These are phyloP conservation scores for Lasiodiplodia gonubiensis DNA, from an alignment of 2,329 filamentous ascomycete genomes.

Conservation along the genomic window DNA sequence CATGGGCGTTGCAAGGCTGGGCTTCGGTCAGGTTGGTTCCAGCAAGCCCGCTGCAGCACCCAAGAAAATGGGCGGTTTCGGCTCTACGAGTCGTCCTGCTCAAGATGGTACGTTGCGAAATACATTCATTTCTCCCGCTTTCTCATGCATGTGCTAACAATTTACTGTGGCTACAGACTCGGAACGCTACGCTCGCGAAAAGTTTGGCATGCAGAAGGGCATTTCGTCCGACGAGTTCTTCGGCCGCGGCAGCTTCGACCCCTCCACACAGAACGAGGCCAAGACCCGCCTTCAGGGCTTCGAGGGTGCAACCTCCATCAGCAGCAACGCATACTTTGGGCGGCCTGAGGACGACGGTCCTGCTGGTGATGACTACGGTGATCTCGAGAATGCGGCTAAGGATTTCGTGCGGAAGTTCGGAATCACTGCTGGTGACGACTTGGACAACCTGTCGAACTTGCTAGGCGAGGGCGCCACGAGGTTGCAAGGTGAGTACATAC, in stretches of 20 bases:
- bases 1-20: conserved; percentile 84
- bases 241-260: conserved; percentile 85
- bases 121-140: too few relatives aligned
- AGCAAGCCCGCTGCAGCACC: conserved; percentile 63
- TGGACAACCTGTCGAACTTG: conserved; percentile 85
- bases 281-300: conserved; percentile 88
- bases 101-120: conserved; percentile 60
- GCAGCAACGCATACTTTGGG: conserved; percentile 96
- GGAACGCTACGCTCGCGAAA: conserved; percentile 80
- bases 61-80: conserved; percentile 88
- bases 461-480: conserved; percentile 84
- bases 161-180: conserved; percentile 44
- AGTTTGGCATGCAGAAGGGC: conserved; percentile 91
- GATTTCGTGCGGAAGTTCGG: conserved; percentile 96
- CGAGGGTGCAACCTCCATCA: conserved; percentile 89
- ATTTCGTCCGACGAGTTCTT: conserved; percentile 99
- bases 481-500: conserved; percentile 64
- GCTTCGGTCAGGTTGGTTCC: conserved; percentile 83
- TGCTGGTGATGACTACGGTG: conserved; percentile 75
- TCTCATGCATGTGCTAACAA: background rate
- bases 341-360: conserved; percentile 80
- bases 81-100: conserved; percentile 76
- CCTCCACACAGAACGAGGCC: conserved; percentile 79
- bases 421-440: conserved; percentile 91
- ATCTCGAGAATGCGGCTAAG: conserved; percentile 90